Evolutionary conservation across 2,329 filamentous ascomycete genomes (phyloP).

Genomic region (Epichloe typhina): DNA sequence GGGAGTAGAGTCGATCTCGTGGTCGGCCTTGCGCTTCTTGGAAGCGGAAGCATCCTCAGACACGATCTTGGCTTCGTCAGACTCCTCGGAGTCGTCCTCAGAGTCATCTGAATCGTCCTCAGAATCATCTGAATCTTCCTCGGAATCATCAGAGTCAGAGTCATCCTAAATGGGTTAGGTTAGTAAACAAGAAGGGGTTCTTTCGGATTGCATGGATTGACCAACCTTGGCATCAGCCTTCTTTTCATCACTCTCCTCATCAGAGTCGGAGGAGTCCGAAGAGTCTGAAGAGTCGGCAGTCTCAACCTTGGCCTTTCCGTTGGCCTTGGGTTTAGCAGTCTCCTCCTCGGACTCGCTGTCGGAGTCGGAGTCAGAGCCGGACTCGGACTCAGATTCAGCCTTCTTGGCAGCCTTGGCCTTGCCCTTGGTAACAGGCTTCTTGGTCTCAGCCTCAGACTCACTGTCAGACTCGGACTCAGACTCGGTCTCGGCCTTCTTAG

Average conservation of each 20-base stretch:
- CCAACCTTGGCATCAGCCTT: slow-evolving; percentile 18
- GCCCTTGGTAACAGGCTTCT: slow-evolving; percentile 10
- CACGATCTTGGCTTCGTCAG: slow-evolving; percentile 20
- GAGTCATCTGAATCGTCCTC: slow-evolving; percentile 21
- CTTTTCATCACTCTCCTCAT: slow-evolving; percentile 13
- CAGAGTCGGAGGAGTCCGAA: slow-evolving; percentile 15
- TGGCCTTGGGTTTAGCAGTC: slow-evolving; percentile 14
- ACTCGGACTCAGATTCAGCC: slow-evolving; percentile 19
- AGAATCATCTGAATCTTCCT: slow-evolving; percentile 21
- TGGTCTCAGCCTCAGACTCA: slow-evolving; percentile 24
- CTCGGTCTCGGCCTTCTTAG: slow-evolving; percentile 14
- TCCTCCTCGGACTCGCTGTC: slow-evolving; percentile 26
- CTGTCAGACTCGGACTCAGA: slow-evolving; percentile 21
- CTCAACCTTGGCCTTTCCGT: slow-evolving; percentile 11
- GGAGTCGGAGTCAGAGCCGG: slow-evolving; percentile 21
- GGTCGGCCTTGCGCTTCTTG: slow-evolving; percentile 37
- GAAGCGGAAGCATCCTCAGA: slow-evolving; percentile 25
- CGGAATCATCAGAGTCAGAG: slow-evolving; percentile 15
- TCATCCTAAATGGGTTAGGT: not conserved
- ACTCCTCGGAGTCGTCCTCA: slow-evolving; percentile 21
- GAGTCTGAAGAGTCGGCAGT: slow-evolving; percentile 20
- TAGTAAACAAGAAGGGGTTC: not conserved
- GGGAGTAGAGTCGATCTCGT: slow-evolving; percentile 33
- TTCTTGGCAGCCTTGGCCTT: slow-evolving; percentile 9
- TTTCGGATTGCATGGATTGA: not conserved